A percentile compares a stretch with the other conserved stretches of the same genome.
Conservation (phyloP, 176 grass and related monocot species). For the Oropetium thomaeum region DNA sequence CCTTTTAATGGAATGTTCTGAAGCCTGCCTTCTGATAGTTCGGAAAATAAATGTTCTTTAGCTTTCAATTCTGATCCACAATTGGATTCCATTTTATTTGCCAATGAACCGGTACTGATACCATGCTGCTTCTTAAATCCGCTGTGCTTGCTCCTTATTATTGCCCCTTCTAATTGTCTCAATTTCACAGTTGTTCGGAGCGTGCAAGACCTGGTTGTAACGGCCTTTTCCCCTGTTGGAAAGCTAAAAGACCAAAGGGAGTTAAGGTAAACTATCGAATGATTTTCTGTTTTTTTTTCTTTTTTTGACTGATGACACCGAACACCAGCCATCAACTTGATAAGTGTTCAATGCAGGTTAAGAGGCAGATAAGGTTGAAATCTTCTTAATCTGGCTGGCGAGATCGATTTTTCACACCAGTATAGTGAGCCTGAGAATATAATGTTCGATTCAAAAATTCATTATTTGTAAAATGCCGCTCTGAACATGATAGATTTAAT, state of each 20-base stretch:
- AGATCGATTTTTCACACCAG: not conserved
- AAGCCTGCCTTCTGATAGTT: not conserved
- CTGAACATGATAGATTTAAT: not conserved
- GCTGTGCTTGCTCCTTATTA: conserved; percentile 6
- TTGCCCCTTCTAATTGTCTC: not conserved
- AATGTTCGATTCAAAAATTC: not conserved
- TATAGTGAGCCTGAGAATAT: not conserved
- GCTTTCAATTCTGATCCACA: not conserved
- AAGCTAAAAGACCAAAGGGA: conserved; percentile 35
- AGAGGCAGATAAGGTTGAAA: conserved; percentile 34
- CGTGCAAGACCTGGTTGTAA: conserved; percentile 52
- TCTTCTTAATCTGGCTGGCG: conserved; percentile 5
- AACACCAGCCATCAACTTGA: not conserved
- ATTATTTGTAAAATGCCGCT: not conserved
- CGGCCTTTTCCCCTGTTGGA: conserved; percentile 75
- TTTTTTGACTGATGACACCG: not conserved
- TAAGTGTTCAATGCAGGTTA: conserved; percentile 43
- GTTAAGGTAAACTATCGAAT: conserved; percentile 44
- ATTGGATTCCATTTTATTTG: not conserved
- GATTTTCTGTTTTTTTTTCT: conserved; percentile 14
- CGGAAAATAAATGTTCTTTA: not conserved
- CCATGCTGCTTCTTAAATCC: not conserved
- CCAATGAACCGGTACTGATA: not conserved
- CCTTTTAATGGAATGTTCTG: not conserved
- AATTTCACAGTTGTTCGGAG: conserved; percentile 61